Base-by-base conservation (phyloP, 2,329 filamentous ascomycete species). In the Monilinia polystroma region DNA sequence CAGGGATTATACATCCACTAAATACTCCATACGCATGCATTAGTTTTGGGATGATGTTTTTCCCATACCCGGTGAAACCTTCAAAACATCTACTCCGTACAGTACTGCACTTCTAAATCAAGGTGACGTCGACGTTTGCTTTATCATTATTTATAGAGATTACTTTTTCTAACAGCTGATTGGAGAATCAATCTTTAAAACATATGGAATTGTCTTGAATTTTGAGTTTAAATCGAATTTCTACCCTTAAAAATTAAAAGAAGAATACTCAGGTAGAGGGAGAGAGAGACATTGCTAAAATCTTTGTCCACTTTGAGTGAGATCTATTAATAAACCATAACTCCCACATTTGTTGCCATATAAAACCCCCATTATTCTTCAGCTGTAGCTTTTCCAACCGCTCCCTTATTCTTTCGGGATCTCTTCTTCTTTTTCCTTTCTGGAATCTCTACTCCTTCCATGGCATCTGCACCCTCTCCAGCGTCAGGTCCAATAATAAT, bases 401-500 rank as follows among this genome's bases (percentile, higher is more conserved):
- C 29, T 14, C 67, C 73, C 49, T 75, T 77, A 11, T 69, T 75
- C 70, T 76, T 78, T 72, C 80, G 80, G 68, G 82, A 82, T 73
- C 83, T 81, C 80, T 83, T 85, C 75, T 82, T 85, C 76, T 79
- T 81, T 75, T 82, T 84, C 72, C 75, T 71, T 66, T 80, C 78
- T 43, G 79, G 71, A 65, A 79, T 73, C 69, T 80, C 76, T 20
- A 71, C 68, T 10, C 65, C 71, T 43, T 72, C 72, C 20, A 56
- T 69, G 23, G 59, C 68, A 54, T 71, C 73, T 55, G 70, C 72
- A 23, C 66, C 73, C 26, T 73, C 70, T n/a, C 67, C 70, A 55
- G 58, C 69, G 23, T 66, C 63, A 52, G 57, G 57, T 12, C 70
- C 71, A 71, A 74, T 72, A 23, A 71, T 67, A 53, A 76, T 72